Conservation (phyloP, 2,329 filamentous ascomycete species). For the Colletotrichum orbiculare region DNA sequence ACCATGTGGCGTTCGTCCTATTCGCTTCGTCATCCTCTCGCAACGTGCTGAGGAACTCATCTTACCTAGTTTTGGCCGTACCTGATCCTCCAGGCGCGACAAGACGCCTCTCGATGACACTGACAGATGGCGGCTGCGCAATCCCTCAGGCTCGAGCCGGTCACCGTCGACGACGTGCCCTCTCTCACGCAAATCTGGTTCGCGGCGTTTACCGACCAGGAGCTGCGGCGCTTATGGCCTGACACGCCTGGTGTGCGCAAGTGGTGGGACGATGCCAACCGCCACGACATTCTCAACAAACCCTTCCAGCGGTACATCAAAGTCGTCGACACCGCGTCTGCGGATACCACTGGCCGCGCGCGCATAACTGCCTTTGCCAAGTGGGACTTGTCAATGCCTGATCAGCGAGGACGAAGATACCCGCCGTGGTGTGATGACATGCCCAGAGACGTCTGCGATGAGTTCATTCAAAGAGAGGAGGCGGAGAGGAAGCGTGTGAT, state of each 20-base stretch:
- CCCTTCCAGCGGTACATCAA: conserved; percentile 31
- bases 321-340: conserved; percentile 11
- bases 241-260: conserved; percentile 26
- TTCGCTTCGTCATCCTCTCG: no score
- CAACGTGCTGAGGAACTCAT: no score
- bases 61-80: no score
- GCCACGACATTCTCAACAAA: conserved; percentile 22
- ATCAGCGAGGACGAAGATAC: conserved; percentile 20
- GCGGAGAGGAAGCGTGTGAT: conserved; percentile 8
- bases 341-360: not conserved
- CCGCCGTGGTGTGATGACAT: conserved; percentile 28
- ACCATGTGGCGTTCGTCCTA: no score
- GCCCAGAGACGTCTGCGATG: conserved; percentile 8
- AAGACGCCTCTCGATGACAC: not conserved
- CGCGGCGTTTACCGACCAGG: conserved; percentile 29
- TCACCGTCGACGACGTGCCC: conserved; percentile 13
- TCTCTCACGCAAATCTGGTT: conserved; percentile 33
- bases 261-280: conserved; percentile 34
- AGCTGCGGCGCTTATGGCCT: conserved; percentile 24
- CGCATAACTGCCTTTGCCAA: conserved; percentile 33
- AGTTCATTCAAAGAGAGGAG: conserved; percentile 18
- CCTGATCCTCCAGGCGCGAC: no score
- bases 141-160: not conserved
- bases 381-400: conserved; percentile 28
- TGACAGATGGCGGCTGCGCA: not conserved